These are phyloP conservation scores for Cercospora janseana DNA, from an alignment of 2,329 filamentous ascomycete genomes.

Conservation along the genomic window DNA sequence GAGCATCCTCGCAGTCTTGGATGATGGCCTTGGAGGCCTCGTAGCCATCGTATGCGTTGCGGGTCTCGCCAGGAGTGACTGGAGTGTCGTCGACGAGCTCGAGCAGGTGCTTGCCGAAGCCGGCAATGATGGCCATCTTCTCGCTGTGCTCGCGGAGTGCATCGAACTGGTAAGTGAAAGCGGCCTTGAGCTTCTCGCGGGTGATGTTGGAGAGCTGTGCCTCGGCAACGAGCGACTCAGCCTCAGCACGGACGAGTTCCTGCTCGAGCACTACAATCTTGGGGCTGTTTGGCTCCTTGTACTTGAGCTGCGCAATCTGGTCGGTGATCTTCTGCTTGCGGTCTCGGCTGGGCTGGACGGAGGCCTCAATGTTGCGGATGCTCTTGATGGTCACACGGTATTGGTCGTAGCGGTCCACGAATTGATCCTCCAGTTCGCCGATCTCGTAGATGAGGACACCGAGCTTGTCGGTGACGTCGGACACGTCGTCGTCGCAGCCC, in stretches of 20 bases:
- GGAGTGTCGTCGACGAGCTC: conserved; percentile 95
- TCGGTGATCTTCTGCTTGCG: conserved; percentile 99
- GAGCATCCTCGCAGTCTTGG: conserved; percentile 94
- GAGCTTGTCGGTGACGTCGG: conserved; percentile 96
- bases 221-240: conserved; percentile 97
- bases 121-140: conserved; percentile 96
- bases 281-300: conserved; percentile 98
- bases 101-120: conserved; percentile 96
- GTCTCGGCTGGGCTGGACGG: conserved; percentile 95
- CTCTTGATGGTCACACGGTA: conserved; percentile 99
- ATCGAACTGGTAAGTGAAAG: conserved; percentile 97
- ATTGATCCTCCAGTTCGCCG: conserved; percentile 95
- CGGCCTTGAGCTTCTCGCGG: conserved; percentile 97
- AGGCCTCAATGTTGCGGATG: conserved; percentile 97
- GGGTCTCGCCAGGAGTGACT: conserved; percentile 94
- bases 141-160: conserved; percentile 96
- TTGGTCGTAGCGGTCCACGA: conserved; percentile 97
- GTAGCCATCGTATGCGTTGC: conserved; percentile 93
- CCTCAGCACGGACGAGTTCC: conserved; percentile 95
- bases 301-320: conserved; percentile 97
- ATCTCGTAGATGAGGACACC: conserved; percentile 98
- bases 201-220: conserved; percentile 99
- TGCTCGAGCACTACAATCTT: conserved; percentile 98
- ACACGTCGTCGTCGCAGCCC: conserved; percentile 92
- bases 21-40: conserved; percentile 98